Base-by-base conservation (phyloP, 2,329 filamentous ascomycete species). In the Huntiella bhutanensis region DNA sequence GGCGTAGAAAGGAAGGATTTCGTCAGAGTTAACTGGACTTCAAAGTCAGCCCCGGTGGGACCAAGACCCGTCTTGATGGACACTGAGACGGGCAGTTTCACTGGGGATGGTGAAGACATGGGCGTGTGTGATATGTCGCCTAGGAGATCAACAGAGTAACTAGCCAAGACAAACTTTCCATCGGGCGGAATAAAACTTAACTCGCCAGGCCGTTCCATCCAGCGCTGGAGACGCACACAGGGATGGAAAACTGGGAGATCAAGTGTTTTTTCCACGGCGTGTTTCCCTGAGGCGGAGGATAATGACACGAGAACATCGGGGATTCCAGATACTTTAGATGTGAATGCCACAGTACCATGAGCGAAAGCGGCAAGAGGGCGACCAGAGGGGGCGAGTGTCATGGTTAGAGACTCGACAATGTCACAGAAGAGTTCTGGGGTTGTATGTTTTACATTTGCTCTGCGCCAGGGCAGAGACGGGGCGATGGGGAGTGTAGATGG, bases 341-440 rank as follows among this genome's bases (percentile, higher is more conserved):
- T 96, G 60, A 96, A 96, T 1, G 84, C 87, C 53, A 98, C 88
- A 4, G 85, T 92, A 12, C 91, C 91, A 54, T 91, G 82, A 11
- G 85, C 82, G 52, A 93, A 80, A 3, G 91, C 88, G 5, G 84
- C 78, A 16, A 98, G 69, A 1, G 88, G 80, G 11, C 86, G 73
- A 4, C 91, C 91, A 0, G 87, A 95, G 0, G 91, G 91, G 0
- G 91, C 86, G 37, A 96, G 71, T 0, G 82, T 94, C 36, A 95
- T 84, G 1, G 78, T 75, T 0, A 98, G 68, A 1, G 83, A 85
- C 64, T 98, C 91, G 51, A 98, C 77, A 10, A 98, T 77, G 59
- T 98, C 91, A 48, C 94, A 88, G 59, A 96, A 96, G 54, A 98
- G 70, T 61, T 98, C 91, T 62, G 96, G 98, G 47, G 83, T 93